Conservation (phyloP, 73 alveolate species). For the Tetrahymena elliotti region DNA sequence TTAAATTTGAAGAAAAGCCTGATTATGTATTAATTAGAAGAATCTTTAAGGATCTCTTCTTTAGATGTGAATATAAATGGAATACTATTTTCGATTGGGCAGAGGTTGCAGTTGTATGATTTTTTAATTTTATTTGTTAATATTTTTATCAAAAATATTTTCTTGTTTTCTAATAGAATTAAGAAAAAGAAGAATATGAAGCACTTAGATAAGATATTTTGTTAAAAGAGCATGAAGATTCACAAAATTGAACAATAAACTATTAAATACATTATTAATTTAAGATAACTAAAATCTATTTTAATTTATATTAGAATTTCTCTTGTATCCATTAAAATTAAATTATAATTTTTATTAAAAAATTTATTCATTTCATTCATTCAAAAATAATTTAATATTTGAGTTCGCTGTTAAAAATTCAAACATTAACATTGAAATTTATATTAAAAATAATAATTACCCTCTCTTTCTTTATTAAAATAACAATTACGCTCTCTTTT, state of each 20-base stretch:
- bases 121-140: background rate
- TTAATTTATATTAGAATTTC: too few relatives aligned
- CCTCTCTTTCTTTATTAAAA: too few relatives aligned
- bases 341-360: too few relatives aligned
- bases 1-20: slow-evolving; percentile 88
- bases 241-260: too few relatives aligned
- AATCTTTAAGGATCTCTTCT: slow-evolving; percentile 62
- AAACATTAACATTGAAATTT: too few relatives aligned
- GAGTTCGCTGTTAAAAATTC: background rate
- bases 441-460: too few relatives aligned
- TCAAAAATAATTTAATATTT: too few relatives aligned
- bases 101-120: background rate
- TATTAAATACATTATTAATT: too few relatives aligned
- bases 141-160: background rate
- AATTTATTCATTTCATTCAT: too few relatives aligned
- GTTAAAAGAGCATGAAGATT: background rate
- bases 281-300: too few relatives aligned
- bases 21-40: slow-evolving; percentile 76
- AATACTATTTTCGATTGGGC: slow-evolving; percentile 51
- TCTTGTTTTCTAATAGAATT: background rate
- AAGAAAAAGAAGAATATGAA: background rate
- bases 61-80: slow-evolving; percentile 50
- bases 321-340: too few relatives aligned
- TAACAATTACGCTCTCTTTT: too few relatives aligned
- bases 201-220: background rate